Conservation (phyloP, 768 basidiomycete genomes). For the Harrya chromipes region DNA sequence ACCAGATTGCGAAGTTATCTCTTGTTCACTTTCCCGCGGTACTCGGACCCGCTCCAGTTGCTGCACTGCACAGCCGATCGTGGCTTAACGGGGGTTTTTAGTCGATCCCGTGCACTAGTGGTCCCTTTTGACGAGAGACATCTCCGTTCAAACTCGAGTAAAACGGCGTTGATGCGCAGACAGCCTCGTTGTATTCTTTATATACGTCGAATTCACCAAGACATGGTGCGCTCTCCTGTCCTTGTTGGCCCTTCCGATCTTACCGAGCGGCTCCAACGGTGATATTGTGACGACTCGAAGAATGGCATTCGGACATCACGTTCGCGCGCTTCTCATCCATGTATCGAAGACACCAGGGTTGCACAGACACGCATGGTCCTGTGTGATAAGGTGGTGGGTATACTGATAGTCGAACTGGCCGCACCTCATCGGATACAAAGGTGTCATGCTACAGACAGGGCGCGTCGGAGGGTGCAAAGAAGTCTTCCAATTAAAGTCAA, state of each 20-base stretch:
- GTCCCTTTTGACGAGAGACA: not conserved
- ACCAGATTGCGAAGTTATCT: slow-evolving; percentile 2
- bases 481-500: slow-evolving; percentile 28
- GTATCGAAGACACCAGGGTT: not conserved
- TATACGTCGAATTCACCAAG: not conserved
- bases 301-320: slow-evolving; percentile 14
- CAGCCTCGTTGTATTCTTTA: too few relatives aligned
- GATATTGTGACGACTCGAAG: slow-evolving; percentile 21
- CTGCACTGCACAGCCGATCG: too few relatives aligned
- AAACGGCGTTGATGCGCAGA: slow-evolving; percentile 19
- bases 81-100: too few relatives aligned
- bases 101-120: too few relatives aligned
- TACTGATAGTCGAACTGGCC: slow-evolving; percentile 26
- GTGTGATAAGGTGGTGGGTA: slow-evolving; percentile 9
- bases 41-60: slow-evolving; percentile 12
- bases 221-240: not conserved
- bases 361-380: not conserved
- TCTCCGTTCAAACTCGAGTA: slow-evolving; percentile 1
- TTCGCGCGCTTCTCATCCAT: not conserved
- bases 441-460: slow-evolving; percentile 24
- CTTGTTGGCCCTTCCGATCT: slow-evolving; percentile 2
- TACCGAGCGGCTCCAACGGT: slow-evolving; percentile 22
- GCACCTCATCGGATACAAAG: slow-evolving; percentile 12
- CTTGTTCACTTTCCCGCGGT: slow-evolving; percentile 9
- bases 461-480: slow-evolving; percentile 28